Conservation (phyloP, 768 basidiomycete genomes). For the Rhizopogon rudus region DNA sequence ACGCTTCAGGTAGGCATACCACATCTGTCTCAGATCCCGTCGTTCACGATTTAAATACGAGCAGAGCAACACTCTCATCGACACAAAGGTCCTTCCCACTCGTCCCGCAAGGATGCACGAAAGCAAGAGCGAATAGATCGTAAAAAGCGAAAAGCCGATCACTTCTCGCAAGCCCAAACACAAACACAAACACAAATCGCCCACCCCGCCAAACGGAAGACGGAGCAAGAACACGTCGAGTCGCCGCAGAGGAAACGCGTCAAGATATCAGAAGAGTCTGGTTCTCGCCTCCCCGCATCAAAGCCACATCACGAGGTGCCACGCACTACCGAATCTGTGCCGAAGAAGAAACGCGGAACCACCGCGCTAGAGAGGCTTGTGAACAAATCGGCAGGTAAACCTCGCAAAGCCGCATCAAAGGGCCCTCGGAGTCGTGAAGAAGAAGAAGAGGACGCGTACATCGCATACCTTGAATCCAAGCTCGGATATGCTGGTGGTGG, state of each 20-base stretch:
- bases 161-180: conserved; percentile 35
- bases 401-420: not conserved
- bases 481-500: conserved; percentile 49
- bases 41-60: not conserved
- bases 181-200: not conserved
- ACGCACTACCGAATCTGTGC: not conserved
- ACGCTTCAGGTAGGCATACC: conserved; percentile 8
- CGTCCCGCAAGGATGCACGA: conserved; percentile 56
- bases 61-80: conserved; percentile 4
- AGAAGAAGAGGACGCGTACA: conserved; percentile 78
- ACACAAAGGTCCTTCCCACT: conserved; percentile 7
- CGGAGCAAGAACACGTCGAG: conserved; percentile 40
- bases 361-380: conserved; percentile 33
- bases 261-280: conserved; percentile 35
- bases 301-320: too few relatives aligned
- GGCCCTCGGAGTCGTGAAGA: conserved; percentile 37
- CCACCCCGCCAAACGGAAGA: conserved; percentile 31
- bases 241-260: conserved; percentile 33
- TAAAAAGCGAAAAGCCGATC: conserved; percentile 61
- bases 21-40: too few relatives aligned
- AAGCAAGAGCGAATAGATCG: conserved; percentile 55
- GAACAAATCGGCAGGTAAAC: conserved; percentile 10
- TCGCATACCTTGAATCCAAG: conserved; percentile 75
- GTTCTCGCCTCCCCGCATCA: not conserved
- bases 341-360: conserved; percentile 10